A percentile compares a stretch with the other conserved stretches of the same genome.
These are phyloP conservation scores for slime mould (Dictyostelium discoideum) DNA, from an alignment of 78 protist species.

Conservation along the genomic window dicty_2.7 NC_007090.3:1400501-1401000, in stretches of 20 bases:
- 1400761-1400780: background rate
- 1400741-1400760: background rate
- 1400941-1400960: conserved; percentile 89
- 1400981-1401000: conserved; percentile 88
- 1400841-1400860: conserved; percentile 63
- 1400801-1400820: background rate
- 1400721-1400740: conserved; percentile 42
- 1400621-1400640: conserved; percentile 11
- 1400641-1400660: conserved; percentile 49
- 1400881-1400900: conserved; percentile 88
- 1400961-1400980: conserved; percentile 81
- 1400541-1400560: background rate
- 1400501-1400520: background rate
- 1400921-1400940: conserved; percentile 49
- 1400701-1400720: conserved; percentile 30
- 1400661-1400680: conserved; percentile 13
- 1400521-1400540: background rate
- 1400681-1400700: conserved; percentile 13
- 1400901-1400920: conserved; percentile 84
- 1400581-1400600: conserved; percentile 64
- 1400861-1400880: conserved; percentile 90
- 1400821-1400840: conserved; percentile 41
- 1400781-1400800: conserved; percentile 41
- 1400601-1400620: conserved; percentile 42
- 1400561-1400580: conserved; percentile 54